These are phyloP conservation scores for Candida chilensis DNA, from an alignment of 805 yeast genomes.

Conservation along the genomic window DNA sequence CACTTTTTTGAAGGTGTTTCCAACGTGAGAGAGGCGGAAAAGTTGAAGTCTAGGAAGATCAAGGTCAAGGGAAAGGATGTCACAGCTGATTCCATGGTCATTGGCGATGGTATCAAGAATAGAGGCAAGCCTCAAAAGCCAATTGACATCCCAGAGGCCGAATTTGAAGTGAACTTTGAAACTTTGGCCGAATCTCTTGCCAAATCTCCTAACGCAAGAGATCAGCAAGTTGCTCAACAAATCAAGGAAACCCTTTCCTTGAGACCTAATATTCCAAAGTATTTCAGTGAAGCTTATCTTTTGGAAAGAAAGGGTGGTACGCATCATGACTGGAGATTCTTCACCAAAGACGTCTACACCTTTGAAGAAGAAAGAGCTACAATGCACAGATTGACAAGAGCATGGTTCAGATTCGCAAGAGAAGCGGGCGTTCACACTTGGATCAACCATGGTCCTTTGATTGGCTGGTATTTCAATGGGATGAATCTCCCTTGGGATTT, in stretches of 20 bases:
- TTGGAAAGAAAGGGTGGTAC: slow-evolving; percentile 22
- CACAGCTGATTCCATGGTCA: too few relatives aligned
- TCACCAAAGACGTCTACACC: slow-evolving; percentile 12
- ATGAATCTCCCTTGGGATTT: slow-evolving; percentile 52
- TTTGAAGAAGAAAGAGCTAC: slow-evolving; percentile 10
- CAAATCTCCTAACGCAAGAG: slow-evolving; percentile 3
- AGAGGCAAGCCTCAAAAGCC: slow-evolving; percentile 2
- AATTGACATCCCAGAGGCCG: slow-evolving; percentile 2
- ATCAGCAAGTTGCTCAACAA: background rate
- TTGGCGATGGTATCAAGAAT: too few relatives aligned
- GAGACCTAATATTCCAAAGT: slow-evolving; percentile 10
- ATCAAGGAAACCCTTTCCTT: background rate
- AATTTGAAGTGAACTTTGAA: background rate
- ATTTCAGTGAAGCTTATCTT: slow-evolving; percentile 31
- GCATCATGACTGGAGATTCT: slow-evolving; percentile 41
- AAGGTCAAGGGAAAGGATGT: too few relatives aligned
- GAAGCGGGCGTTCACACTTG: slow-evolving; percentile 39
- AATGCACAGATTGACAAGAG: slow-evolving; percentile 38
- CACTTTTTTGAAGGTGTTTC: too few relatives aligned
- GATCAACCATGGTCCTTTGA: slow-evolving; percentile 56
- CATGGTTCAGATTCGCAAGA: slow-evolving; percentile 44
- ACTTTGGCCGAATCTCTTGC: slow-evolving; percentile 2
- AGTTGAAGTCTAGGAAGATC: too few relatives aligned
- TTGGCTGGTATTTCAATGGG: slow-evolving; percentile 58
- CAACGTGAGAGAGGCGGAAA: too few relatives aligned